A percentile compares a stretch with the other conserved stretches of the same genome.
Conservation (phyloP, 163 green algal genomes). For the Scenedesmus sp. region DNA sequence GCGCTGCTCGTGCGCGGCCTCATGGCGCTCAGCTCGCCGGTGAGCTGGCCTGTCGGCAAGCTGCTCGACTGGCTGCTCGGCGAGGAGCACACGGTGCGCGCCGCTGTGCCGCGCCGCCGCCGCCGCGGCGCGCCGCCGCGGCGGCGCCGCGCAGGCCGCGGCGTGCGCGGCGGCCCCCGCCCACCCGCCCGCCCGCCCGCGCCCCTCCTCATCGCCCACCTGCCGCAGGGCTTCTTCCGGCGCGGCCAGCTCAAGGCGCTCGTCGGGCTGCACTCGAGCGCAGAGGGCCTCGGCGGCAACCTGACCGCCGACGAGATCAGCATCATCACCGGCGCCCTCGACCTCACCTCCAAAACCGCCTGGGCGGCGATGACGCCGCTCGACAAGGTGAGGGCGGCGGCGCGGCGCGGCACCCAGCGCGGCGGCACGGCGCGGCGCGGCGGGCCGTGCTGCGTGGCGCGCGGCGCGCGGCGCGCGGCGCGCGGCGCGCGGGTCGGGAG, state of each 20-base stretch:
- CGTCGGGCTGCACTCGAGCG: constrained; percentile 79
- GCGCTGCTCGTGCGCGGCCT: constrained; percentile 84
- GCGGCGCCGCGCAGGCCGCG: too few species aligned
- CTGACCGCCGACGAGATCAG: constrained; percentile 79
- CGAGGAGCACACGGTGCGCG: constrained; percentile 56
- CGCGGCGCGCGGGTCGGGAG: background rate
- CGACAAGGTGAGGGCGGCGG: constrained; percentile 80
- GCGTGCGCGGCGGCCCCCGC: too few species aligned
- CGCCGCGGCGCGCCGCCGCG: too few species aligned
- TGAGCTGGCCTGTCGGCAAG: constrained; percentile 87
- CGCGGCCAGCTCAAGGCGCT: constrained; percentile 87
- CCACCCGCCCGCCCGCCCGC: too few species aligned
- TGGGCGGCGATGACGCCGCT: constrained; percentile 86
- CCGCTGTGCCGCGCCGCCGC: background rate
- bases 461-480: too few species aligned
- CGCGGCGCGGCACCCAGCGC: too few species aligned
- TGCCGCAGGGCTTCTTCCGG: constrained; percentile 68
- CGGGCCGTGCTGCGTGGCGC: too few species aligned
- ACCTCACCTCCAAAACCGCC: constrained; percentile 86
- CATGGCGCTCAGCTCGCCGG: constrained; percentile 75
- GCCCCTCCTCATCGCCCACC: too few species aligned
- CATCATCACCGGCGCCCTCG: constrained; percentile 87
- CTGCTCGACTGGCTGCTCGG: constrained; percentile 92
- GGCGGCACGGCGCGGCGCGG: too few species aligned
- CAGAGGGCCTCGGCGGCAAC: constrained; percentile 78